These are phyloP conservation scores for Metschnikowia koreensis DNA, from an alignment of 805 yeast genomes.

Conservation along the genomic window DNA sequence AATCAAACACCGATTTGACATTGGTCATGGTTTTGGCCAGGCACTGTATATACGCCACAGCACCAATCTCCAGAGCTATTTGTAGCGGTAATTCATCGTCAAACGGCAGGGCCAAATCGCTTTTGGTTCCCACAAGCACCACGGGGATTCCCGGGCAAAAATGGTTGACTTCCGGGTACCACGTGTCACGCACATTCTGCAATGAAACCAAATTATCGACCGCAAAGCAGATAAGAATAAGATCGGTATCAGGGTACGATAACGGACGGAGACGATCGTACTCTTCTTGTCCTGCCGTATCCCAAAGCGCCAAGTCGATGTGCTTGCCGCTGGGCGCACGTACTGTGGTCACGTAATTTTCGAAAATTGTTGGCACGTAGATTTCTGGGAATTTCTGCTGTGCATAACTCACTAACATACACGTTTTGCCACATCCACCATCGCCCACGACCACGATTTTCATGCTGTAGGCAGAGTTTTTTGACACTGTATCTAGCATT, in stretches of 20 bases:
- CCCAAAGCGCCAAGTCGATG: conserved; percentile 78
- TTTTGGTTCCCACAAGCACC: conserved; percentile 77
- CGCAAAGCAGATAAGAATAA: conserved; percentile 73
- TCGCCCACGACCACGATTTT: conserved; percentile 86
- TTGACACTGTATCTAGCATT: conserved; percentile 24
- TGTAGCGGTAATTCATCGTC: conserved; percentile 50
- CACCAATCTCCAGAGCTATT: conserved; percentile 60
- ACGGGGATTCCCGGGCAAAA: conserved; percentile 81
- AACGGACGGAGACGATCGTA: conserved; percentile 78
- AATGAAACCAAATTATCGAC: conserved; percentile 61
- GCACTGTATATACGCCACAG: conserved; percentile 72
- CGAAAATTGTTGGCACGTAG: conserved; percentile 83
- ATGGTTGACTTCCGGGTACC: conserved; percentile 86
- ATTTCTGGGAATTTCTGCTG: conserved; percentile 67
- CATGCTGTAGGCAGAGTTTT: conserved; percentile 26
- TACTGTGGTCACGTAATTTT: conserved; percentile 65
- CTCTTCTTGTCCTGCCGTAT: conserved; percentile 89
- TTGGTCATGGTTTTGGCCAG: conserved; percentile 72
- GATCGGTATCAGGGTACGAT: conserved; percentile 75
- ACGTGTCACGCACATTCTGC: conserved; percentile 70
- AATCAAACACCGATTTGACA: conserved; percentile 64
- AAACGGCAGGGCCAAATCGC: conserved; percentile 49
- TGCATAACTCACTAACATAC: conserved; percentile 64
- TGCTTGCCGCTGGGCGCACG: conserved; percentile 77
- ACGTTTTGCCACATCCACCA: conserved; percentile 90